A percentile compares a stretch with the other conserved stretches of the same genome.
phyloP scores from a whole-genome alignment of 768 basidiomycete species.

The Hericium rajendrae region DNA sequence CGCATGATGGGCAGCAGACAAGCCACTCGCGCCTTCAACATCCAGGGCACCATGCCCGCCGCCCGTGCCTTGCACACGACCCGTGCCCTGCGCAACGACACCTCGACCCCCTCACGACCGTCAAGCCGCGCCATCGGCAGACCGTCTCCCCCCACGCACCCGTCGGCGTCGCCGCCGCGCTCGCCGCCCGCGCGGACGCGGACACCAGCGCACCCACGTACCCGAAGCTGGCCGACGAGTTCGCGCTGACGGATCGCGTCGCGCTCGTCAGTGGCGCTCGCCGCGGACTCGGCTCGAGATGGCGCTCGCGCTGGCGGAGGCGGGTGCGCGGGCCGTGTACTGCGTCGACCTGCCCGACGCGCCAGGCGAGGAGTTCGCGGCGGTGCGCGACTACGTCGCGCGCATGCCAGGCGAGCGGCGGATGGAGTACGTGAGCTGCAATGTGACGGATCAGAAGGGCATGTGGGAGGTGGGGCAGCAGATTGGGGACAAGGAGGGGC shows the following conservation, averaged over 20 bases:
- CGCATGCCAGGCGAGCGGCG: constrained; percentile 23
- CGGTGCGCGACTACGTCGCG: constrained; percentile 41
- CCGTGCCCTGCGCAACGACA: not conserved
- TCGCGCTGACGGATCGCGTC: constrained; percentile 46
- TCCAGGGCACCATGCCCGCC: not conserved
- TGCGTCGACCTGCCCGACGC: constrained; percentile 52
- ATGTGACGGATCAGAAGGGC: constrained; percentile 54
- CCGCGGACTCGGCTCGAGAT: constrained; percentile 68
- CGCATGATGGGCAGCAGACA: no score
- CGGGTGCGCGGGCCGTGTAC: constrained; percentile 60
- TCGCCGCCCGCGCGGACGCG: constrained; percentile 28
- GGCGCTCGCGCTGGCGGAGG: constrained; percentile 66
- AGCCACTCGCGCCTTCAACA: no score
- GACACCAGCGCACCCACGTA: constrained; percentile 21
- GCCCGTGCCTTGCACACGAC: not conserved
- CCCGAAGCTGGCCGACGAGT: constrained; percentile 51
- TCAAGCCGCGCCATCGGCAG: not conserved
- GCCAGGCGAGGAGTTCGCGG: constrained; percentile 49
- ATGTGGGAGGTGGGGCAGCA: constrained; percentile 47
- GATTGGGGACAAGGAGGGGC: constrained; percentile 56
- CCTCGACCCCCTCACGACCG: not conserved
- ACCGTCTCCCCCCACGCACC: constrained; percentile 46
- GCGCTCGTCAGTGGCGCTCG: constrained; percentile 32
- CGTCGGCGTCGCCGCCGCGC: constrained; percentile 53
- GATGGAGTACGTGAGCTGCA: constrained; percentile 52